Evolutionary conservation across 208 protist species (phyloP).

Genomic region (Strigomonas oncopelti): DNA sequence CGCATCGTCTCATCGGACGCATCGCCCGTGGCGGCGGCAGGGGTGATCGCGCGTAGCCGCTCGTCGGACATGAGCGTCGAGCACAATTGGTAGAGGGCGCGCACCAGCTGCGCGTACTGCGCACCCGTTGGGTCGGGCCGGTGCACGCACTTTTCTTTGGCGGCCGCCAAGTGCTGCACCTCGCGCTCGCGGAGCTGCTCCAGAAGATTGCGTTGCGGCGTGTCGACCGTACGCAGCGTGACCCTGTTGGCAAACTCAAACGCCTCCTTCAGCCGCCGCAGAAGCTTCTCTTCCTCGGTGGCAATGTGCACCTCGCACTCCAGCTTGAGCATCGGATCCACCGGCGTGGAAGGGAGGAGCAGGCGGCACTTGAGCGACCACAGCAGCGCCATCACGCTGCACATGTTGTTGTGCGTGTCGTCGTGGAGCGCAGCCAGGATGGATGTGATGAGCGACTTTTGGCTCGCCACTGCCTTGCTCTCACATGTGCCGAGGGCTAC

Average conservation of each 20-base stretch:
- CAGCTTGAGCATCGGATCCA: slow-evolving; percentile 79
- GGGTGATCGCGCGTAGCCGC: slow-evolving; percentile 41
- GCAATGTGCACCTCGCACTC: slow-evolving; percentile 42
- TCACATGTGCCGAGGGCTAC: slow-evolving; percentile 1
- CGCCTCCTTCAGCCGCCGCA: slow-evolving; percentile 48
- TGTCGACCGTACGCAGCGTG: slow-evolving; percentile 37
- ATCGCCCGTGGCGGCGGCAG: slow-evolving; percentile 1
- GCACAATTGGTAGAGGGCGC: slow-evolving; percentile 62
- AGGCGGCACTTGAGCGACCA: slow-evolving; percentile 74
- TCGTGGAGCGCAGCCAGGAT: slow-evolving; percentile 9
- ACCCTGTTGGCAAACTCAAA: slow-evolving; percentile 62
- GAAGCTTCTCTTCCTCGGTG: slow-evolving; percentile 32
- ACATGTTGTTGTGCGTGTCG: not conserved
- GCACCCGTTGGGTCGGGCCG: slow-evolving; percentile 64
- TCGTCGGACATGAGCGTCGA: slow-evolving; percentile 61
- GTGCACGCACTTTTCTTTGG: slow-evolving; percentile 34
- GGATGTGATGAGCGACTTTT: slow-evolving; percentile 10
- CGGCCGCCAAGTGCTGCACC: slow-evolving; percentile 25
- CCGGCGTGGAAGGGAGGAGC: slow-evolving; percentile 70
- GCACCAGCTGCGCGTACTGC: slow-evolving; percentile 70
- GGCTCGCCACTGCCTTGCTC: slow-evolving; percentile 1
- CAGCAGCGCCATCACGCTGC: slow-evolving; percentile 27
- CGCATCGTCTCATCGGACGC: slow-evolving; percentile 10
- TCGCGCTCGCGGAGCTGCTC: slow-evolving; percentile 32
- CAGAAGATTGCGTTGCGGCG: slow-evolving; percentile 38